Evolutionary conservation across 441 rosid species (phyloP).

Genomic region (Populus hybrid): DNA sequence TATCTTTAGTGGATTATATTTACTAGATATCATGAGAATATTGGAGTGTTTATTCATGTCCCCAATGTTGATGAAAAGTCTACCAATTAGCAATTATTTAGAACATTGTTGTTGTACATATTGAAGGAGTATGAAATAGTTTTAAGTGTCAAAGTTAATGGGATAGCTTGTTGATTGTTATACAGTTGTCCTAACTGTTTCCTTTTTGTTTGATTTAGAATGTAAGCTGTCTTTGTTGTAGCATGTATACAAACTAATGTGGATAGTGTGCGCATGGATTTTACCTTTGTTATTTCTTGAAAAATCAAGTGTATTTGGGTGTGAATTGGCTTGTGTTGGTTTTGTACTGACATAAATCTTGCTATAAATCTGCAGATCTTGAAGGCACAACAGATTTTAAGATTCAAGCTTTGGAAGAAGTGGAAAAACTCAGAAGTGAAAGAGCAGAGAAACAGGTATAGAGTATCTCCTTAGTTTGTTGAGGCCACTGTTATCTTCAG

Average conservation of each 20-base stretch:
- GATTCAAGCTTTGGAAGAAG: slow-evolving; percentile 85
- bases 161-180: neutral
- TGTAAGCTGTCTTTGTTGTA: neutral
- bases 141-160: neutral
- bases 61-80: neutral
- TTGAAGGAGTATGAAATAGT: neutral
- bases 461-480: neutral
- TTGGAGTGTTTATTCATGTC: neutral
- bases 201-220: neutral
- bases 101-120: neutral
- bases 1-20: neutral
- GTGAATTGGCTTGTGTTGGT: neutral
- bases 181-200: neutral
- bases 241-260: neutral
- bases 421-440: slow-evolving; percentile 89
- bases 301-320: neutral
- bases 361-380: slow-evolving; percentile 47
- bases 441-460: slow-evolving; percentile 95
- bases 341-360: neutral
- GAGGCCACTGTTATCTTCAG: neutral
- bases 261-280: neutral
- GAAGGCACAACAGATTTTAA: slow-evolving; percentile 94
- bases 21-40: neutral
- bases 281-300: neutral
- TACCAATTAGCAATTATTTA: neutral